phyloP scores from a whole-genome alignment of 2,329 filamentous ascomycete genomes.

The Byssochlamys sp. region DNA sequence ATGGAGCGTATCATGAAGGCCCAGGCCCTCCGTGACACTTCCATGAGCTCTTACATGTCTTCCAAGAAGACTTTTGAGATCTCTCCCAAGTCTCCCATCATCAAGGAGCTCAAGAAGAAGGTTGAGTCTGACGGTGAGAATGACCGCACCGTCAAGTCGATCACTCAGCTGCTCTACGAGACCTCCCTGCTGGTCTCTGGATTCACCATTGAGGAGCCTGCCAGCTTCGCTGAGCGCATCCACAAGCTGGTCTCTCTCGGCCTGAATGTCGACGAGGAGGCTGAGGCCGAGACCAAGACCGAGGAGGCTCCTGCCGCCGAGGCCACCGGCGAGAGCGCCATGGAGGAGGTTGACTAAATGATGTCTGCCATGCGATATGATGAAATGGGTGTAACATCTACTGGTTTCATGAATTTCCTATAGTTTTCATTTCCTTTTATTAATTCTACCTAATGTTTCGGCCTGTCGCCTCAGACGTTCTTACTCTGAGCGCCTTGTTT shows the following conservation, averaged over 20 bases:
- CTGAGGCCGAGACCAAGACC: conserved; percentile 56
- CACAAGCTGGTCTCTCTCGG: conserved; percentile 98
- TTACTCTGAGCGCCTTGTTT: not conserved
- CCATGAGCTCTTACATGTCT: conserved; percentile 99
- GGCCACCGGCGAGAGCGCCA: conserved; percentile 75
- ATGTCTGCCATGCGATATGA: not conserved
- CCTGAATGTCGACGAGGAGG: conserved; percentile 91
- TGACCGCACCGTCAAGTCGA: conserved; percentile 98
- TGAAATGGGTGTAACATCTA: not conserved
- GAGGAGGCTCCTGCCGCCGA: conserved; percentile 54
- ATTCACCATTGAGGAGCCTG: conserved; percentile 98
- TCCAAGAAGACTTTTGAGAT: conserved; percentile 99
- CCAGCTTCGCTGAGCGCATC: conserved; percentile 95
- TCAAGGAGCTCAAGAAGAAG: conserved; percentile 99
- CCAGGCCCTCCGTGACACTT: conserved; percentile 97
- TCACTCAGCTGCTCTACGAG: conserved; percentile 96
- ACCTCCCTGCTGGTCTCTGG: conserved; percentile 96
- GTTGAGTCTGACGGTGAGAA: conserved; percentile 94
- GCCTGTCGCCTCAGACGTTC: not conserved
- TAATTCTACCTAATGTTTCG: not conserved
- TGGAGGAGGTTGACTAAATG: conserved; percentile 98
- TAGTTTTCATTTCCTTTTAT: not conserved
- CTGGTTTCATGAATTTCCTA: conserved; percentile 1
- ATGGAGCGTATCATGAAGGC: conserved; percentile 99
- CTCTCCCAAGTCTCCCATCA: conserved; percentile 93